Evolutionary conservation across 1,284 basidiomycete genomes (phyloP), one percentile per base, ranked within the genome.

Genomic region (Boletus semigastroideus): DNA sequence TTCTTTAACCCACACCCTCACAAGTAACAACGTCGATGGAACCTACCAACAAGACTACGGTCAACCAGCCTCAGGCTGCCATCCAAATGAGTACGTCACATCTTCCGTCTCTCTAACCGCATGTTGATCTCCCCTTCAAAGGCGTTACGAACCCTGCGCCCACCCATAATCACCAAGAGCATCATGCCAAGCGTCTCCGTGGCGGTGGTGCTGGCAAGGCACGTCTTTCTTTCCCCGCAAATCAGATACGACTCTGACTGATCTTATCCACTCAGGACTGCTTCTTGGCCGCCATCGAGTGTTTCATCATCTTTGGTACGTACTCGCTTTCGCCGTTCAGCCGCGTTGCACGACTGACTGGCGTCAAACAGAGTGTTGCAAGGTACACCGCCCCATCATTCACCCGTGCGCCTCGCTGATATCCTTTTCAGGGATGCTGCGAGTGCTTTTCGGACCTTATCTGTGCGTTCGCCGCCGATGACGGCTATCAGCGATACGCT

Each of bases 241-340:
- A 30, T 22, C 4, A 11, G 34, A 25, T 27, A 4, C 9, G 0
- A 19, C 8, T 17, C 34, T 64, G 37, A 60, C 13, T 5, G 6
- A 5, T 22, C 2, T 27, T n/a, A 7, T 52, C 30, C 30, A 31
- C 51, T 36, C 53, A 79, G 78, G 78, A 81, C 61, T 80, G 78
- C 63, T 74, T 80, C 70, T 51, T 80, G 34, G 78, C 67, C 13
- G 46, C 68, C 16, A 14, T 80, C 36, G 73, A 72, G 47, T 79
- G 78, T 58, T 80, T 81, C 72, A 54, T 80, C 7, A 80, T 78
- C 65, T 81, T 80, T 59, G 79, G 76, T 78, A 53, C 54, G 74
- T 72, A n/a, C 25, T 25, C 7, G 25, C 7, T 25, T 25, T 25
- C 25, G 25, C 25, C 25, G 3, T 25, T 5, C 1, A 4, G 7